Evolutionary conservation across 73 alveolate genomes (phyloP).

Genomic region (Uronychia setigera): DNA sequence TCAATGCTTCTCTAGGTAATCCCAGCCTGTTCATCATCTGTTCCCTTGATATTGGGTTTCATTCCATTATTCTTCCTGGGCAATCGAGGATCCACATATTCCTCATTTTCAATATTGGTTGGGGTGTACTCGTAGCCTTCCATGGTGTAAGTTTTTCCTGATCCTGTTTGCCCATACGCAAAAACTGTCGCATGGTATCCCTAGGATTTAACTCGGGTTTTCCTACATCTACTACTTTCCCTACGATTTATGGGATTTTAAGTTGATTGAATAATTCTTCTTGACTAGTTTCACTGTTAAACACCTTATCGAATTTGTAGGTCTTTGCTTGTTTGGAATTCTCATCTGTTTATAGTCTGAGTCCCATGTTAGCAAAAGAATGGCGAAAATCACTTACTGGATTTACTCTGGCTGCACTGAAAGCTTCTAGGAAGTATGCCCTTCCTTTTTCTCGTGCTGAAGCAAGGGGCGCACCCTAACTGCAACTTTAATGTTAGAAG

Average conservation of each 20-base stretch:
- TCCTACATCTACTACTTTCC: slow-evolving; percentile 42
- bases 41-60: neutral
- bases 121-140: slow-evolving; percentile 34
- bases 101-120: neutral
- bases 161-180: slow-evolving; percentile 65
- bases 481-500: slow-evolving; percentile 49
- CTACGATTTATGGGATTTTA: slow-evolving; percentile 32
- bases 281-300: slow-evolving; percentile 11
- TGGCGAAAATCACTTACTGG: no score
- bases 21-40: neutral
- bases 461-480: slow-evolving; percentile 54
- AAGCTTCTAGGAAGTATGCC: no score
- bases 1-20: neutral
- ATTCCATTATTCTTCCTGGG: neutral
- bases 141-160: slow-evolving; percentile 63
- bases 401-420: neutral
- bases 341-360: no score
- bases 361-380: no score
- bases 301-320: slow-evolving; percentile 47
- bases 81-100: neutral
- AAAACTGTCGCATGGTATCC: slow-evolving; percentile 61
- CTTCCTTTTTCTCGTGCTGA: slow-evolving; percentile 38
- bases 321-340: no score
- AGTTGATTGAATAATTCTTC: slow-evolving; percentile 23
- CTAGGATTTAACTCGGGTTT: no score